These are phyloP conservation scores for Colletotrichum cuscutae DNA, from an alignment of 2,329 filamentous ascomycete genomes.

Conservation along the genomic window DNA sequence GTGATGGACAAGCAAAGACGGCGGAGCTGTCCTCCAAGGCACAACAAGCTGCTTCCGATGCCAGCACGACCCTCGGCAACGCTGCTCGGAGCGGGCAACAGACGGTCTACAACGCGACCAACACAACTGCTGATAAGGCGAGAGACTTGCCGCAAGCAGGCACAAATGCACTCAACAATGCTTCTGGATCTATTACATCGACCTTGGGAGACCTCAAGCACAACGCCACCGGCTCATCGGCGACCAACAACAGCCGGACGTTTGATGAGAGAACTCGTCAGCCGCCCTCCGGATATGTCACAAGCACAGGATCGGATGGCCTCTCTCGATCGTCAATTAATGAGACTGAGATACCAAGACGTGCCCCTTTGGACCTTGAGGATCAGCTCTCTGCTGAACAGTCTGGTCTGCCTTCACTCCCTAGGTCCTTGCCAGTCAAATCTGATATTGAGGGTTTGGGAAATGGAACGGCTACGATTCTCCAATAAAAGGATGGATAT, in stretches of 20 bases:
- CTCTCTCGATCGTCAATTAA: too few relatives aligned
- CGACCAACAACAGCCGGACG: background rate
- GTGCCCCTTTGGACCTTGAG: too few relatives aligned
- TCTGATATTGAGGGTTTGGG: too few relatives aligned
- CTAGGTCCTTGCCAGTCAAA: too few relatives aligned
- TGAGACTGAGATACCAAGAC: too few relatives aligned
- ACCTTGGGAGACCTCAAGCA: background rate
- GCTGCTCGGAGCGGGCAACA: background rate
- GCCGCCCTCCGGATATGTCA: background rate
- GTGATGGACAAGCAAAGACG: constrained; percentile 8
- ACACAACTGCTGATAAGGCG: background rate
- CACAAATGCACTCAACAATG: background rate
- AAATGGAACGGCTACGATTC: too few relatives aligned
- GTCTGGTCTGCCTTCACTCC: too few relatives aligned
- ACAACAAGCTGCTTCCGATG: background rate
- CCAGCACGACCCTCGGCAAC: background rate
- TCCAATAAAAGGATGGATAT: too few relatives aligned
- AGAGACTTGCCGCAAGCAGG: background rate
- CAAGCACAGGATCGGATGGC: background rate
- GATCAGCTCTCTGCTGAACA: too few relatives aligned
- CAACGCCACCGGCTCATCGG: background rate
- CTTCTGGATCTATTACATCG: background rate
- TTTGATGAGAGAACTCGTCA: background rate
- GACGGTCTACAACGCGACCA: background rate
- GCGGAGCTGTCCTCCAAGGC: background rate